A percentile compares a stretch with the other conserved stretches of the same genome.
phyloP scores from a whole-genome alignment of 2,329 filamentous ascomycete species.

The Neofusicoccum laricinum region DNA sequence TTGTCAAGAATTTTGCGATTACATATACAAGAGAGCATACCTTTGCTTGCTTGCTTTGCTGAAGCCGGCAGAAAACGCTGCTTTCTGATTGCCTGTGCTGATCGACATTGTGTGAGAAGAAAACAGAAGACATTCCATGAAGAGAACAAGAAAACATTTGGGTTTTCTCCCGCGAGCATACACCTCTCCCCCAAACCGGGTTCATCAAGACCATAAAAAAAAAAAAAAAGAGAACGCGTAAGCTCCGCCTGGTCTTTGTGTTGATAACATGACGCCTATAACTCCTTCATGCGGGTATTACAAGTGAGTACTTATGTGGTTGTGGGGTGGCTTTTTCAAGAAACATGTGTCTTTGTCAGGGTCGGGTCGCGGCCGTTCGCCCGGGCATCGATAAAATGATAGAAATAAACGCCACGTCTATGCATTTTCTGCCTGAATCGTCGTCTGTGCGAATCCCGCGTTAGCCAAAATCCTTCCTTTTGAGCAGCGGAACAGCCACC shows the following conservation, averaged over 20 bases:
- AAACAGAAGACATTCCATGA: not conserved
- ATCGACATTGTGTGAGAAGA: not conserved
- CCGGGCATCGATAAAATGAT: not conserved
- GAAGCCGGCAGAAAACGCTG: not conserved
- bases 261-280: not conserved
- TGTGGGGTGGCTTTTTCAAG: not conserved
- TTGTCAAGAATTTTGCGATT: not conserved
- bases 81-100: not conserved
- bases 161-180: not conserved
- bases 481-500: too few relatives aligned
- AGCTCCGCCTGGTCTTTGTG: not conserved
- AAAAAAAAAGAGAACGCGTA: not conserved
- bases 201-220: not conserved
- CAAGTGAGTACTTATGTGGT: not conserved
- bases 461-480: not conserved
- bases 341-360: not conserved
- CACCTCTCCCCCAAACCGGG: not conserved
- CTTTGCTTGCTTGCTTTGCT: not conserved
- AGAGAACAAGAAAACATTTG: not conserved
- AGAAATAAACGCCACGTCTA: slow-evolving; percentile 2
- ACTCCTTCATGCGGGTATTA: slow-evolving; percentile 17
- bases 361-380: not conserved
- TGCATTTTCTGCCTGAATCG: slow-evolving; percentile 16
- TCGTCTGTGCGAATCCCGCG: not conserved
- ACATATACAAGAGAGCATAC: not conserved